Base-by-base conservation (phyloP, 331 rosid genomes). In the Saraca asoca region DNA sequence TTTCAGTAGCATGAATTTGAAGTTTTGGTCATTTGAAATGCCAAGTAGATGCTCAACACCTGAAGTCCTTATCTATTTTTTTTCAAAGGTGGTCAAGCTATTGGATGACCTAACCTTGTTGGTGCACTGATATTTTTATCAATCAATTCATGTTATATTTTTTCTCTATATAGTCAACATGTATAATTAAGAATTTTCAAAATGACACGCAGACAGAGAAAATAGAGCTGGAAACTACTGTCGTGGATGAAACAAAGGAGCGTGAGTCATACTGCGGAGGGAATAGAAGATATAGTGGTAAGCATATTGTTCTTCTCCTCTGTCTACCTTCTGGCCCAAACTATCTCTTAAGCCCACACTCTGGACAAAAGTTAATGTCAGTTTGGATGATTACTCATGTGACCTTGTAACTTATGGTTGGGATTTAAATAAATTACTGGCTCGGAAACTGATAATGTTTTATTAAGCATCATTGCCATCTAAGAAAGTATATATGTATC, bases 211-310 rank as follows among this genome's bases (percentile, higher is more conserved):
- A 94, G 99, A 80, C 96, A 0, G 99, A 94, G 85, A 94, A 94
- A 83, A 90, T 94, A 77, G 97, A 94, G 88, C 74, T 94, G 85
- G 99, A 94, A 90, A 71, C 99, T 63, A 90, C 97, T 66, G 99
- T 94, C 24, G 95, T 94, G 61, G 99, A 94, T 70, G 99, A 94
- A 88, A 94, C 99, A 51, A 94, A 94, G 86, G 99, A 90, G 65
- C 97, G 97, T 1, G 97, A 94, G 64, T 88, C 97, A 67, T 94
- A 82, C 65, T 89, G 96, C 43, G 87, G 86, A 75, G 98, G 90
- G 67, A 79, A 90, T 77, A 66, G 99, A 80, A 82, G 99, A 73
- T 86, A 85, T 73, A 94, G 97, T 57, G 99, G 99, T 94, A 72
- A 78, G 96, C 81, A 15, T 78, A 43, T 59, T 76, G 69, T 66